phyloP scores from a whole-genome alignment of 225 moss, liverwort and hornwort genomes.

The Sphagnum tenellum region DNA sequence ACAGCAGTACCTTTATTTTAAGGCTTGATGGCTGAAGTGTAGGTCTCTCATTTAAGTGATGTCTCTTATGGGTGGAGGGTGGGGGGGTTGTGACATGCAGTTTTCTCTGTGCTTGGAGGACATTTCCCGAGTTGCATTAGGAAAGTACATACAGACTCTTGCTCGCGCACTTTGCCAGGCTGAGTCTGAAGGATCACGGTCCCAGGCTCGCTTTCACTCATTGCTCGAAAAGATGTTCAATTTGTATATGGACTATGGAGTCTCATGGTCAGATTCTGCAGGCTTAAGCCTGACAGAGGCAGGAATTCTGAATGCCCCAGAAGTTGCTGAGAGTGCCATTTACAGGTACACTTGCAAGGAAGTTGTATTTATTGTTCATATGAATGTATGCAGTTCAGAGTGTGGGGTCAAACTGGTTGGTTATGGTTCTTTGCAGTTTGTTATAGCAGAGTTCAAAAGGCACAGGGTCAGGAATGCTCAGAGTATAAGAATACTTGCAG shows the following conservation, averaged over 20 bases:
- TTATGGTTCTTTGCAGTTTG: too few species aligned
- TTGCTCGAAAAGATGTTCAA: conserved; percentile 89
- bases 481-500: too few species aligned
- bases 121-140: conserved; percentile 76
- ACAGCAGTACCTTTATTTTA: too few species aligned
- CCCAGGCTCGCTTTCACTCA: conserved; percentile 44
- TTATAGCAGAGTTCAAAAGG: too few species aligned
- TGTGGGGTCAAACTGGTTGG: too few species aligned
- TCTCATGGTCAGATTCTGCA: conserved; percentile 78
- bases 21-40: too few species aligned
- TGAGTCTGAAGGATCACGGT: conserved; percentile 42
- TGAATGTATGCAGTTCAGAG: too few species aligned
- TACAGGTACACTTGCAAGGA: too few species aligned
- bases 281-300: conserved; percentile 76
- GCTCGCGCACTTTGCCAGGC: conserved; percentile 70
- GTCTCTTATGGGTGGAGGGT: too few species aligned
- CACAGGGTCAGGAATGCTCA: too few species aligned
- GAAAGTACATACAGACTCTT: conserved; percentile 75
- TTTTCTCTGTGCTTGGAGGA: conserved; percentile 96
- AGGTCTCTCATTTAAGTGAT: too few species aligned
- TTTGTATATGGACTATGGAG: conserved; percentile 86
- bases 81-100: conserved; percentile 21
- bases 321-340: conserved; percentile 73
- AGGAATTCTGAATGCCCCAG: conserved; percentile 50
- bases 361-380: too few species aligned